These are phyloP conservation scores for Przewalskia tangutica DNA, from an alignment of 257 asterid species.

Conservation along the genomic window DNA sequence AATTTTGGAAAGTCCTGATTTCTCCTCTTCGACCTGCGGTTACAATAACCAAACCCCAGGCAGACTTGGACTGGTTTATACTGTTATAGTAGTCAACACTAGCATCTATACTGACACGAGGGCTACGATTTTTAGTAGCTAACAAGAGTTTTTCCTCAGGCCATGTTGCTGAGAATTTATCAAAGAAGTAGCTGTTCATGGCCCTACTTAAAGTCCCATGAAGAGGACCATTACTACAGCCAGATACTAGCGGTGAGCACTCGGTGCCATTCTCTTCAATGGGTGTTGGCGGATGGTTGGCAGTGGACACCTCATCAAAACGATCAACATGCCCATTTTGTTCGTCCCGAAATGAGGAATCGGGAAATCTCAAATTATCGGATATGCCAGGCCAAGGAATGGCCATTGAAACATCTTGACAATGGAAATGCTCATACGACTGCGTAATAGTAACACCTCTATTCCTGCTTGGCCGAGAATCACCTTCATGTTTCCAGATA, in stretches of 20 bases:
- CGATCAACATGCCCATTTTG: conserved; percentile 29
- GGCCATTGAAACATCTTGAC: conserved; percentile 88
- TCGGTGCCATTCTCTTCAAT: conserved; percentile 47
- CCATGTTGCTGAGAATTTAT: conserved; percentile 81
- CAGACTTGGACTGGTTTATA: conserved; percentile 43
- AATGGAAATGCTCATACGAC: conserved; percentile 74
- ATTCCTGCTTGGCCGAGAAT: conserved; percentile 65
- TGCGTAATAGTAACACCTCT: conserved; percentile 70
- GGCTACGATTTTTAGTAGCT: conserved; percentile 50
- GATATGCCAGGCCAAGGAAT: conserved; percentile 89
- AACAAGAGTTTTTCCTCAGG: conserved; percentile 75
- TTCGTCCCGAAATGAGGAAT: conserved; percentile 23
- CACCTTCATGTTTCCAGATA: conserved; percentile 86
- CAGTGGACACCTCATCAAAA: conserved; percentile 35
- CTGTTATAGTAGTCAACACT: conserved; percentile 58
- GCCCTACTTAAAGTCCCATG: conserved; percentile 44
- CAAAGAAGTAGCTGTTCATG: conserved; percentile 57
- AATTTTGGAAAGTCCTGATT: conserved; percentile 82
- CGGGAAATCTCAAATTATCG: conserved; percentile 36
- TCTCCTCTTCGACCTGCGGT: conserved; percentile 91
- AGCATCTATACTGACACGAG: conserved; percentile 58
- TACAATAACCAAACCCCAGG: conserved; percentile 90
- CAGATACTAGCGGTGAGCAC: conserved; percentile 38
- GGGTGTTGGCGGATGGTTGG: conserved; percentile 51
- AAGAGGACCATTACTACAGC: conserved; percentile 50